A percentile compares a stretch with the other conserved stretches of the same genome.
phyloP scores from a whole-genome alignment of 2,329 filamentous ascomycete genomes.

The Aphanocladium album region DNA sequence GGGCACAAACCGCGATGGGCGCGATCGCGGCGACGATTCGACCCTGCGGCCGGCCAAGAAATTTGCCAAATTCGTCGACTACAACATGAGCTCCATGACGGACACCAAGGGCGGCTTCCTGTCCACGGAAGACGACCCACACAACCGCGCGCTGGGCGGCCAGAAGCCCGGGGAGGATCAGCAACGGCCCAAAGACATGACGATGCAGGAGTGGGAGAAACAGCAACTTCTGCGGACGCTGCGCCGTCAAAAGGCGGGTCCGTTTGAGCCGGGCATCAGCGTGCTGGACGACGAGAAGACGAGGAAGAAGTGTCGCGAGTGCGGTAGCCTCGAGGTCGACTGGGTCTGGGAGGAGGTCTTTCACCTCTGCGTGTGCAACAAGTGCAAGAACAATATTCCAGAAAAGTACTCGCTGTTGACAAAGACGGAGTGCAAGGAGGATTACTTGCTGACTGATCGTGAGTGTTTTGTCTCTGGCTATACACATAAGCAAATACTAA shows the following conservation, averaged over 20 bases:
- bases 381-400: conserved; percentile 82
- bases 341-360: conserved; percentile 92
- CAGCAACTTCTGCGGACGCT: conserved; percentile 70
- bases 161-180: conserved; percentile 34
- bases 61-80: conserved; percentile 92
- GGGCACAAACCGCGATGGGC: conserved; percentile 64
- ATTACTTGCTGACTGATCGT: conserved; percentile 92
- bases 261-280: conserved; percentile 85
- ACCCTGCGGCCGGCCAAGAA: conserved; percentile 72
- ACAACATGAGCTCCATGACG: conserved; percentile 96
- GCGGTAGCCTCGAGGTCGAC: conserved; percentile 79
- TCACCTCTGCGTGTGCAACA: conserved; percentile 65
- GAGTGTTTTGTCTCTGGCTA: conserved; percentile 34
- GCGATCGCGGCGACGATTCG: conserved; percentile 42
- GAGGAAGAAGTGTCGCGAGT: conserved; percentile 78
- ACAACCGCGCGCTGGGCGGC: conserved; percentile 65
- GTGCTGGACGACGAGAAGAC: conserved; percentile 58
- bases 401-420: conserved; percentile 95
- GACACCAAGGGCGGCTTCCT: conserved; percentile 97
- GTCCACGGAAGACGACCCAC: conserved; percentile 84
- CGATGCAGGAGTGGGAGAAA: conserved; percentile 84
- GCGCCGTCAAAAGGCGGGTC: conserved; percentile 68
- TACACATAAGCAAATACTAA: background rate
- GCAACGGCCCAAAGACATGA: conserved; percentile 79
- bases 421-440: conserved; percentile 92